Conservation (phyloP, 495 filamentous ascomycete genomes). For the Bombardia bombarda region DNA sequence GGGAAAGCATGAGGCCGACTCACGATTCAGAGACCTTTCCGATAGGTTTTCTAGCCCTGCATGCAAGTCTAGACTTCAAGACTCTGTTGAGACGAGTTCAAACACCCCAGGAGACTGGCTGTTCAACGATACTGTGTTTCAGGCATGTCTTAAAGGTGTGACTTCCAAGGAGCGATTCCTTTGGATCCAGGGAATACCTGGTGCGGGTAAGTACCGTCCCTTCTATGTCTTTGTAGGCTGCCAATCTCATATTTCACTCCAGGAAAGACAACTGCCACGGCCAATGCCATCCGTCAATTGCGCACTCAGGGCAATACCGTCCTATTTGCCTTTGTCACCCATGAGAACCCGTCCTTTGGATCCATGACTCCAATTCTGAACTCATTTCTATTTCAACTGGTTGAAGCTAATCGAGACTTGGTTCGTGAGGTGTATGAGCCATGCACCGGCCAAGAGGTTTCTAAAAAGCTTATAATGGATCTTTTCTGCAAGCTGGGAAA, state of each 20-base stretch:
- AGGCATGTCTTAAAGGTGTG: background rate
- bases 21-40: background rate
- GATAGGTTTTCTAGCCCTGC: background rate
- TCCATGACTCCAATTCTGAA: background rate
- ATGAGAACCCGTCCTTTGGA: background rate
- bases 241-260: background rate
- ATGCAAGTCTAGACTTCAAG: background rate
- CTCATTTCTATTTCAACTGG: background rate
- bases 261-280: background rate
- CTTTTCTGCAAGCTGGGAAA: background rate
- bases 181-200: background rate
- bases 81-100: background rate
- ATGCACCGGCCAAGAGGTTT: no score
- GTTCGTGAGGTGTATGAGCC: background rate
- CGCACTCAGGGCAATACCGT: background rate
- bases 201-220: background rate
- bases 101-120: background rate
- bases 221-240: no score
- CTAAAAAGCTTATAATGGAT: background rate
- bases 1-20: background rate
- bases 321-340: background rate
- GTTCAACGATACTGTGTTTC: background rate
- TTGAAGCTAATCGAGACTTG: background rate
- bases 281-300: background rate
- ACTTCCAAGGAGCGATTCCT: background rate